Evolutionary conservation across 2,329 filamentous ascomycete species (phyloP), one percentile per base, ranked within the genome.

Genomic region (Aspergillus sp.): DNA sequence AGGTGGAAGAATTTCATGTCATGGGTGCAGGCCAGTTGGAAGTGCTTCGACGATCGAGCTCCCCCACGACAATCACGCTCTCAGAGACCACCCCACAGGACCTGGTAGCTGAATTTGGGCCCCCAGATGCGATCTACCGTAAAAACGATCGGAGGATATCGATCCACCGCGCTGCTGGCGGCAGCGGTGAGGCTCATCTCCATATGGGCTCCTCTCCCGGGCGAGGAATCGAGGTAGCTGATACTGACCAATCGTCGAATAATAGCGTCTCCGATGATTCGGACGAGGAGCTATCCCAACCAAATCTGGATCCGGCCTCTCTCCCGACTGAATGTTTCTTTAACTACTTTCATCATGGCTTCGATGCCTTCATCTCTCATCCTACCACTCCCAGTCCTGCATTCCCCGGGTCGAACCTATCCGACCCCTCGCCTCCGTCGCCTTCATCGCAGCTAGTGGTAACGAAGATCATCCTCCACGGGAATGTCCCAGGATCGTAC

Each of bases 321-420:
- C 57, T 74, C n/a, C 67, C 73, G 3, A 67, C 73, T 6, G 79
- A 82, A 63, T 91, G 87, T 59, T 99, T 97, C 69, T 97, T 94
- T 74, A 97, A 97, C 70, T 99, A 99, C 70, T 99, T 97, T 68
- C 88, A 93, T 59, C 87, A 96, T 57, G 94, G 94, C 1, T 95
- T 99, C 66, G 94, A 99, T 70, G 83, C 97, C 9, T 80, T 97
- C 4, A 83, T 99, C n/a, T 96, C 93, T 0, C 85, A 86, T 25
- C 88, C 89, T 0, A 84, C 83, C 0, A 68, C 80, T 4, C 78
- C 87, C 3, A 89, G 88, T 0, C 82, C 82, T 19, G 76, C 78
- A 5, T 86, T 88, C 0, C 88, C 86, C 11, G 75, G 78, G 4
- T 77, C 69, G 16, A 67, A 49, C n/a, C 47, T 61, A 19, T 59